phyloP scores from a whole-genome alignment of 352 stramenopile species.

The Pythium chondricola region DNA sequence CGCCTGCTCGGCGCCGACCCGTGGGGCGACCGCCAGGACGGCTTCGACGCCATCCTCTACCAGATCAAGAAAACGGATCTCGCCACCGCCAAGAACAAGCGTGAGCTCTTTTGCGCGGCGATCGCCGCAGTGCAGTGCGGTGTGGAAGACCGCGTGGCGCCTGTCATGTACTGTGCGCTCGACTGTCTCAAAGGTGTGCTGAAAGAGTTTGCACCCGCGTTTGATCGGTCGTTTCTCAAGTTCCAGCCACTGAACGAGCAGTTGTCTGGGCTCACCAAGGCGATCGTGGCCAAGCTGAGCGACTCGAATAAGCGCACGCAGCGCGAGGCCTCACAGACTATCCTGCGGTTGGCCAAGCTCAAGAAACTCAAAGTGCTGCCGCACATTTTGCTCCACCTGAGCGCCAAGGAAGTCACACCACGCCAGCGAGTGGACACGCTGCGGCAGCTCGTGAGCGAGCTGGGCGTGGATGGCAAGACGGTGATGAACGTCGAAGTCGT shows the following conservation, averaged over 20 bases:
- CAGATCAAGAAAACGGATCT: conserved; percentile 64
- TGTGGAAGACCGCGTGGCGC: conserved; percentile 66
- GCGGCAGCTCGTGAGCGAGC: conserved; percentile 41
- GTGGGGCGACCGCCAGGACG: conserved; percentile 77
- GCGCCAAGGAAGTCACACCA: conserved; percentile 44
- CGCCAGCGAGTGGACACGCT: conserved; percentile 54
- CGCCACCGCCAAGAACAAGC: conserved; percentile 24
- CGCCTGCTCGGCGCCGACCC: conserved; percentile 58
- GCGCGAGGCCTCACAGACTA: conserved; percentile 49
- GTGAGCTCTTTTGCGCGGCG: conserved; percentile 58
- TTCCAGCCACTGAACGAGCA: conserved; percentile 48
- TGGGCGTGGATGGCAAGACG: conserved; percentile 30
- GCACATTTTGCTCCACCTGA: conserved; percentile 57
- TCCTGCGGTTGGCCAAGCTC: conserved; percentile 56
- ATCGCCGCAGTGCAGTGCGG: conserved; percentile 64
- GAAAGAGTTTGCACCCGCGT: conserved; percentile 48
- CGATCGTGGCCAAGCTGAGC: conserved; percentile 53
- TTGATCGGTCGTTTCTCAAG: conserved; percentile 37
- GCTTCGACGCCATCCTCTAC: conserved; percentile 63
- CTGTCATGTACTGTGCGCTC: conserved; percentile 81
- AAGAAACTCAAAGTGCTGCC: conserved; percentile 52
- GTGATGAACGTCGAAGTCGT: conserved; percentile 50
- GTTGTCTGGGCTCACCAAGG: conserved; percentile 40
- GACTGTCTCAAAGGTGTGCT: conserved; percentile 62
- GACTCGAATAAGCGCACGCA: conserved; percentile 83